A percentile compares a stretch with the other conserved stretches of the same genome.
These are phyloP conservation scores for Trifolium pratense DNA, from an alignment of 306 rosid genomes.

Conservation along the genomic window DNA sequence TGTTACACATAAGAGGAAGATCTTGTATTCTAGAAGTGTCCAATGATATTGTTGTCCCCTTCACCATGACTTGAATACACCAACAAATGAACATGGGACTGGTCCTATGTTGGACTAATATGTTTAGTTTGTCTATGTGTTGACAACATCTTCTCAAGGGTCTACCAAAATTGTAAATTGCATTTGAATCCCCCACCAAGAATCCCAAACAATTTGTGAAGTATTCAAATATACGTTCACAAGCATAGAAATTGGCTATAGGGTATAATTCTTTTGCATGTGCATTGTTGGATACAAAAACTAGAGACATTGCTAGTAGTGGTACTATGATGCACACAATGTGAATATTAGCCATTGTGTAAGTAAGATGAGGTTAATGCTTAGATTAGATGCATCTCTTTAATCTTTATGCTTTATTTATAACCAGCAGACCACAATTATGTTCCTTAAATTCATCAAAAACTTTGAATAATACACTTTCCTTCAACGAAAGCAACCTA, in stretches of 20 bases:
- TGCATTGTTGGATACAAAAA: not conserved
- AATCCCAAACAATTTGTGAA: conserved; percentile 44
- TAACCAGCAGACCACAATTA: conserved; percentile 3
- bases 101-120: conserved; percentile 26
- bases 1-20: conserved; percentile 45
- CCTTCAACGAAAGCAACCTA: no score
- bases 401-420: not conserved
- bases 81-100: conserved; percentile 41
- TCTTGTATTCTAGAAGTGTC: conserved; percentile 1
- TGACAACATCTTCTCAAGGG: conserved; percentile 42
- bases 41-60: conserved; percentile 39
- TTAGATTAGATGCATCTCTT: not conserved
- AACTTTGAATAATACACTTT: conserved; percentile 7
- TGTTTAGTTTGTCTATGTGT: conserved; percentile 36
- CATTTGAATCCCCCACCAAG: conserved; percentile 26
- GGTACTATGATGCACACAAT: conserved; percentile 13
- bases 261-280: not conserved
- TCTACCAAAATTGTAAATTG: not conserved
- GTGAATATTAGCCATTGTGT: conserved; percentile 21
- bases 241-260: not conserved
- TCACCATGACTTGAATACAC: conserved; percentile 46
- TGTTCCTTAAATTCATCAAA: conserved; percentile 46
- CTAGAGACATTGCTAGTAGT: conserved; percentile 11
- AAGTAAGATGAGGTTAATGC: not conserved
- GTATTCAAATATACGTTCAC: conserved; percentile 40